Evolutionary conservation across 2,329 filamentous ascomycete genomes (phyloP).

Genomic region (Verticillium albo-atrum): DNA sequence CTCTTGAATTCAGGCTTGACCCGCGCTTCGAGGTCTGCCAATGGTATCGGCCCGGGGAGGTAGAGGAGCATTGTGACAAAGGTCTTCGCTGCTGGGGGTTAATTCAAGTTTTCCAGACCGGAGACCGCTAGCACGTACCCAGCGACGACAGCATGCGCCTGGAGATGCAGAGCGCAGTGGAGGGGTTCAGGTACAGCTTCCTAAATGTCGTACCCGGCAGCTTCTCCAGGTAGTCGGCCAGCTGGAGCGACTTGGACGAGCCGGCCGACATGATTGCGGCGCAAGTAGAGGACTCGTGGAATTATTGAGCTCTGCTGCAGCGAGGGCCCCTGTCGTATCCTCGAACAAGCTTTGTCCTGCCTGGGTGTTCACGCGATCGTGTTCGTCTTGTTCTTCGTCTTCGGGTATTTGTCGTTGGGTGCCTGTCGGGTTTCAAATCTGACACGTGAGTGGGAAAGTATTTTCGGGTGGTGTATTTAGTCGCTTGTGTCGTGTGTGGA

Average conservation of each 20-base stretch:
- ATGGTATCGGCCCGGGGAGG: conserved; percentile 73
- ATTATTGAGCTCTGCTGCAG: conserved; percentile 2
- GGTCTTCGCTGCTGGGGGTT: conserved; percentile 68
- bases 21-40: conserved; percentile 82
- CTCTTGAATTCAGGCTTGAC: conserved; percentile 60
- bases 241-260: conserved; percentile 47
- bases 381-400: not conserved
- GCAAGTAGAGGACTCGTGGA: not conserved
- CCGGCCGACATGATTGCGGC: conserved; percentile 38
- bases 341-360: not conserved
- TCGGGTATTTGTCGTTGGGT: too few relatives aligned
- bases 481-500: not conserved
- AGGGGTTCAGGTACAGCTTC: conserved; percentile 92
- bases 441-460: too few relatives aligned
- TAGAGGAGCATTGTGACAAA: conserved; percentile 96
- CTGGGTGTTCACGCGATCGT: not conserved
- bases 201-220: conserved; percentile 85
- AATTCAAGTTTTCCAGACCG: not conserved
- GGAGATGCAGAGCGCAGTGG: conserved; percentile 91
- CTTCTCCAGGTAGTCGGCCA: conserved; percentile 89
- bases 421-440: too few relatives aligned
- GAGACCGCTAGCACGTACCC: conserved; percentile 44
- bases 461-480: too few relatives aligned
- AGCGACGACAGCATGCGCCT: conserved; percentile 93
- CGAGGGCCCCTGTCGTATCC: not conserved